Evolutionary conservation across 2,329 filamentous ascomycete species (phyloP).

Genomic region (Thielaviopsis populi): DNA sequence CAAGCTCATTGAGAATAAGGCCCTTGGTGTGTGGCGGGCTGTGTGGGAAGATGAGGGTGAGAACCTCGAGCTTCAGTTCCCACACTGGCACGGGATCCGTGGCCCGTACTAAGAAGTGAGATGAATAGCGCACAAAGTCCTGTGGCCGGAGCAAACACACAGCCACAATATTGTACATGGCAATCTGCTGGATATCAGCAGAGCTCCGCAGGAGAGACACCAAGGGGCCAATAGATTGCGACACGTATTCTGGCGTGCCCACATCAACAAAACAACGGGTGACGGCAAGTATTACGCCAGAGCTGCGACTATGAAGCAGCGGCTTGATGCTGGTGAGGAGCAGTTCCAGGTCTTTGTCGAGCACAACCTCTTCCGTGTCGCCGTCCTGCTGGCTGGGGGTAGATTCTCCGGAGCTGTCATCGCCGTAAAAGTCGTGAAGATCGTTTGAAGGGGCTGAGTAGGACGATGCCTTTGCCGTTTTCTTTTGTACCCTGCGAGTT

Average conservation of each 20-base stretch:
- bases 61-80: slow-evolving; percentile 79
- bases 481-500: slow-evolving; percentile 34
- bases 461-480: slow-evolving; percentile 23
- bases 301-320: slow-evolving; percentile 84
- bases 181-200: slow-evolving; percentile 76
- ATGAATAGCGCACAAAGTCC: slow-evolving; percentile 75
- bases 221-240: slow-evolving; percentile 63
- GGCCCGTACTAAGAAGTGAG: slow-evolving; percentile 74
- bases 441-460: slow-evolving; percentile 26
- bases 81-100: slow-evolving; percentile 70
- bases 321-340: slow-evolving; percentile 66
- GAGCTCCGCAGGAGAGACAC: slow-evolving; percentile 72
- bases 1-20: slow-evolving; percentile 78
- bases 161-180: slow-evolving; percentile 88
- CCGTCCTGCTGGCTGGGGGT: slow-evolving; percentile 26
- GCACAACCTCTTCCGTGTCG: slow-evolving; percentile 39
- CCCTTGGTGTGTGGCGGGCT: slow-evolving; percentile 61
- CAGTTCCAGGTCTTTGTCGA: slow-evolving; percentile 72
- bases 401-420: slow-evolving; percentile 32
- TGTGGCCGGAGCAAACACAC: slow-evolving; percentile 63
- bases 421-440: slow-evolving; percentile 68
- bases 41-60: slow-evolving; percentile 83
- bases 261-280: slow-evolving; percentile 73
- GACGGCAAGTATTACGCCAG: slow-evolving; percentile 80
- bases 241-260: slow-evolving; percentile 62